Evolutionary conservation across 2,329 filamentous ascomycete species (phyloP).

Genomic region (Sarocladiaceae sp.): DNA sequence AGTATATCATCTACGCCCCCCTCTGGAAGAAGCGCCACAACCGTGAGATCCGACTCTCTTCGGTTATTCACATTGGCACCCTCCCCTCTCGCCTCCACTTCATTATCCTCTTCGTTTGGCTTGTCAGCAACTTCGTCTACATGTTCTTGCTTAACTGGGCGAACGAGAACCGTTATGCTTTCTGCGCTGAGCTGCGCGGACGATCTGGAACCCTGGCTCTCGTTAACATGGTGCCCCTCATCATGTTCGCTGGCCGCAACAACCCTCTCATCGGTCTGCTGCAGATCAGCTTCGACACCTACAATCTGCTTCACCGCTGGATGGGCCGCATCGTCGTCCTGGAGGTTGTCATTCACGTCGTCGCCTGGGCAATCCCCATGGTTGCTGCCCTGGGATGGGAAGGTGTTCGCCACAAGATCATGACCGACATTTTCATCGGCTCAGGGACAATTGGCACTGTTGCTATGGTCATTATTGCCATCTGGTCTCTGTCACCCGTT

Average conservation of each 20-base stretch:
- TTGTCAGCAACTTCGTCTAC: slow-evolving; percentile 56
- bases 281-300: slow-evolving; percentile 90
- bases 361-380: slow-evolving; percentile 69
- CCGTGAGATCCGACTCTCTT: slow-evolving; percentile 56
- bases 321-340: slow-evolving; percentile 67
- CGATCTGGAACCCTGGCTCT: slow-evolving; percentile 77
- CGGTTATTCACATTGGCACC: slow-evolving; percentile 54
- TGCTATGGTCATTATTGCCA: slow-evolving; percentile 57
- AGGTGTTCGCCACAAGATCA: slow-evolving; percentile 48
- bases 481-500: slow-evolving; percentile 70
- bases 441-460: slow-evolving; percentile 57
- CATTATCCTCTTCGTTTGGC: slow-evolving; percentile 49
- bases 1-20: slow-evolving; percentile 53
- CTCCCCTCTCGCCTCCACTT: slow-evolving; percentile 59
- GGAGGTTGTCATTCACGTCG: slow-evolving; percentile 62
- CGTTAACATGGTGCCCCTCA: slow-evolving; percentile 86
- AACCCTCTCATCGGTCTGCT: slow-evolving; percentile 81
- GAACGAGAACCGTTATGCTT: slow-evolving; percentile 51
- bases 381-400: slow-evolving; percentile 57
- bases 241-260: slow-evolving; percentile 86
- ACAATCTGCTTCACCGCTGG: slow-evolving; percentile 72
- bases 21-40: slow-evolving; percentile 61
- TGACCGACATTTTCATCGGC: slow-evolving; percentile 55
- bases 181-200: slow-evolving; percentile 78
- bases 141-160: slow-evolving; percentile 56